phyloP scores from a whole-genome alignment of 1,284 basidiomycete genomes.

The Pterulicium gracile region DNA sequence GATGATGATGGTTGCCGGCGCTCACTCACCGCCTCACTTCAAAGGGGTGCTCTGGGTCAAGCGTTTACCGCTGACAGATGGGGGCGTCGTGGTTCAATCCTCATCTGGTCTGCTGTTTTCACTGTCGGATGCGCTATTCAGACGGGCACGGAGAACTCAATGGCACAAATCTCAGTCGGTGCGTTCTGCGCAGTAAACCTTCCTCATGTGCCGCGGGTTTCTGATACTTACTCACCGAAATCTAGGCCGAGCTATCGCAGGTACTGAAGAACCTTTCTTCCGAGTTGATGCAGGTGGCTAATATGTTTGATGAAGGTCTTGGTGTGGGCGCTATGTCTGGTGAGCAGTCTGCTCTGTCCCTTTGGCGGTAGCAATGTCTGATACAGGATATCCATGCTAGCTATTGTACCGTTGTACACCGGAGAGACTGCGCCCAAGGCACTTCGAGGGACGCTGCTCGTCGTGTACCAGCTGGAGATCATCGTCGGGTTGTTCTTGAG shows the following conservation, averaged over 20 bases:
- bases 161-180: slow-evolving; percentile 60
- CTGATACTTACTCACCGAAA: no score
- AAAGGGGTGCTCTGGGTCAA: slow-evolving; percentile 58
- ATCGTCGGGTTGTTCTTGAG: slow-evolving; percentile 67
- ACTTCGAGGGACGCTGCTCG: slow-evolving; percentile 62
- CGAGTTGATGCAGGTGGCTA: no score
- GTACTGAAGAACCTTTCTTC: background rate
- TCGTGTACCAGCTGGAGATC: slow-evolving; percentile 70
- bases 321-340: slow-evolving; percentile 73
- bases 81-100: slow-evolving; percentile 61
- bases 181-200: slow-evolving; percentile 62
- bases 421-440: slow-evolving; percentile 73
- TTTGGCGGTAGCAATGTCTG: background rate
- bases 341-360: slow-evolving; percentile 15
- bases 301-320: no score
- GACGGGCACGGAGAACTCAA: slow-evolving; percentile 47
- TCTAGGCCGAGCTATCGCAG: slow-evolving; percentile 1
- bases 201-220: no score
- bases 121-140: slow-evolving; percentile 65
- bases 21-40: background rate
- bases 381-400: no score
- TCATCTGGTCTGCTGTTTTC: slow-evolving; percentile 70
- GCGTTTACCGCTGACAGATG: slow-evolving; percentile 69
- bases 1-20: background rate
- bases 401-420: slow-evolving; percentile 73